Evolutionary conservation across 768 basidiomycete genomes (phyloP).

Genomic region (Boletus rubescentipes): DNA sequence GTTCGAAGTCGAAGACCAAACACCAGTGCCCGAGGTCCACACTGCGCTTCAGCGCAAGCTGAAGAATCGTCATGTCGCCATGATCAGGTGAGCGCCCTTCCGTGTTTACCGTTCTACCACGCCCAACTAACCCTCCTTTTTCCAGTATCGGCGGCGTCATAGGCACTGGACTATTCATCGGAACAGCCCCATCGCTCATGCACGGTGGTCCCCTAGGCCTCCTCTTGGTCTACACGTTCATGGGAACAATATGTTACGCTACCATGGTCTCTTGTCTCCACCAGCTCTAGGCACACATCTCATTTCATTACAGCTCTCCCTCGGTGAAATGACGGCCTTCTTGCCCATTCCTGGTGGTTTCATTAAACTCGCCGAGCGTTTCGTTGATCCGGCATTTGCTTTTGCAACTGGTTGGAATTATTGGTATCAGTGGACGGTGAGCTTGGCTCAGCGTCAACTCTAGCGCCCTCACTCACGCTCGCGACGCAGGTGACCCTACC

Average conservation of each 20-base stretch:
- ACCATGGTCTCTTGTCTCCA: not conserved
- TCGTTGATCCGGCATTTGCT: slow-evolving; percentile 3
- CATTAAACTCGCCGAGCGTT: slow-evolving; percentile 6
- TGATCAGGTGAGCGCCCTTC: not conserved
- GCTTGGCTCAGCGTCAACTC: not conserved
- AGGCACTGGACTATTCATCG: slow-evolving; percentile 3
- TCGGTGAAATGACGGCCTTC: slow-evolving; percentile 2
- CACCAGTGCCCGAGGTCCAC: not conserved
- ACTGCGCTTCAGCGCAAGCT: not conserved
- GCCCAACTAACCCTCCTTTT: not conserved
- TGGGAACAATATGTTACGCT: not conserved
- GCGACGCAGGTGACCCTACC: not conserved
- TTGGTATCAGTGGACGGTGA: slow-evolving; percentile 3
- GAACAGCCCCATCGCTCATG: not conserved
- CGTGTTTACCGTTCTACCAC: not conserved
- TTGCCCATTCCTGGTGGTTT: slow-evolving; percentile 2
- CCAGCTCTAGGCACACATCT: not conserved
- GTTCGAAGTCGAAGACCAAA: slow-evolving; percentile 2
- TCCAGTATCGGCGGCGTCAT: slow-evolving; percentile 1
- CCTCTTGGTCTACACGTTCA: not conserved
- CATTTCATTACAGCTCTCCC: not conserved
- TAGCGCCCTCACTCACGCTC: not conserved
- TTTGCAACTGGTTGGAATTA: slow-evolving; percentile 6
- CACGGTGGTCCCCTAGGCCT: slow-evolving; percentile 3
- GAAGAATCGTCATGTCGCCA: slow-evolving; percentile 4